Evolutionary conservation across 108 stramenopile species (phyloP), one percentile per base, ranked within the genome.

Genomic region (Pelagomonas calceolata): DNA sequence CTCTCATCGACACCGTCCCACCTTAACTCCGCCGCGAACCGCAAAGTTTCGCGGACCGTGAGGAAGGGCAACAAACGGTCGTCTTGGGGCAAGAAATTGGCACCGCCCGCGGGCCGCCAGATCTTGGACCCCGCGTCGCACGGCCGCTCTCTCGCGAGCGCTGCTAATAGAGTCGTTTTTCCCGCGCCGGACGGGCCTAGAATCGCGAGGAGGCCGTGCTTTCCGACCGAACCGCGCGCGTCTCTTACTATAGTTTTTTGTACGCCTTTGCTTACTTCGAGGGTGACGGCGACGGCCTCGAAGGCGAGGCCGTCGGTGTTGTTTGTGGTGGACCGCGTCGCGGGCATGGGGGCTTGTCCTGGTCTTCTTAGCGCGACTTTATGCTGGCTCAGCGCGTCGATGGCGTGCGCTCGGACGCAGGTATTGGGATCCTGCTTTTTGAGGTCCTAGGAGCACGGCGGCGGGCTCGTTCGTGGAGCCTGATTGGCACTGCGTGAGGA

Each of bases 31-130:
- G 15, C 64, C 15, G 72, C 72, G 43, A 73, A 73, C 0, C 0
- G 26, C 16, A 73, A 32, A 7, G 72, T 73, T 66, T 73, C 72
- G 33, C 66, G 34, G 26, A 73, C 72, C 5, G 72, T 73, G 0
- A 73, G 0, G 37, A 67, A 15, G 4, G 66, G 65, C 0, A 60
- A 17, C 31, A 66, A 66, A 4, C 30, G 10, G 66, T 73, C 72
- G 30, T 36, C 34, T 26, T 73, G 72, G 16, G 64, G 64, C 31
- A 31, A 60, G 36, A 66, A 72, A n/a, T 34, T 26, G 21, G 29
- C 51, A 26, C 3, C 21, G 21, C 51, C 51, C 7, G 21, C 29
- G 39, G 39, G 39, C 51, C 14, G 21, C 7, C 29, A 17, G 21
- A 60, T 26, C 21, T 4, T 1, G 44, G 14, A 10, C 44, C 44